A percentile compares a stretch with the other conserved stretches of the same genome.
Conservation (phyloP, 2,329 filamentous ascomycete genomes). For the Sporothrix euskadiensis region DNA sequence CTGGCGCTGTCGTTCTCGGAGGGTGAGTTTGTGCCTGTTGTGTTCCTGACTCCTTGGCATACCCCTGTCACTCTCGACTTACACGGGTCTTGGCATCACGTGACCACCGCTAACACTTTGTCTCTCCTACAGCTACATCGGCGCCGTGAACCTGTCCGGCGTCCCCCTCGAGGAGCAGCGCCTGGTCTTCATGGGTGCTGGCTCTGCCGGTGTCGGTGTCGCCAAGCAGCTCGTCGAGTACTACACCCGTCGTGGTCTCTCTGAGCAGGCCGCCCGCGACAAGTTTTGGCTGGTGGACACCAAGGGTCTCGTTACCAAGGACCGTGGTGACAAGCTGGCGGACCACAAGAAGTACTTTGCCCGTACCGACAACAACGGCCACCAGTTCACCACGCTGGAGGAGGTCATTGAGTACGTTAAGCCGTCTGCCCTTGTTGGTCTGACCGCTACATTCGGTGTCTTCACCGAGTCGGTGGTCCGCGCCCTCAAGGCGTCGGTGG, state of each 20-base stretch:
- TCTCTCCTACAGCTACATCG: conserved; percentile 55
- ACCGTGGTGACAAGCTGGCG: conserved; percentile 90
- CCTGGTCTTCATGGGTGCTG: conserved; percentile 93
- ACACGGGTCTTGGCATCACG: conserved; percentile 30
- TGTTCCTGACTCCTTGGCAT: background rate
- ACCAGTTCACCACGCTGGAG: conserved; percentile 76
- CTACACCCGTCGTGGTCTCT: conserved; percentile 89
- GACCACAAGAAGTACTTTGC: conserved; percentile 81
- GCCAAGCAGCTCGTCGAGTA: conserved; percentile 97
- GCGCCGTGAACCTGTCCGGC: conserved; percentile 78
- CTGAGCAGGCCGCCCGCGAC: conserved; percentile 79
- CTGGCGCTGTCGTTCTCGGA: conserved; percentile 88
- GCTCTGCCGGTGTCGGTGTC: conserved; percentile 93
- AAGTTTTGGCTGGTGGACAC: conserved; percentile 99
- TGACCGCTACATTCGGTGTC: conserved; percentile 90
- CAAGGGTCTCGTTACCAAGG: conserved; percentile 88
- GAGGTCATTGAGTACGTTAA: conserved; percentile 94
- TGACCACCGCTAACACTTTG: conserved; percentile 44
- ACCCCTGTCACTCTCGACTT: conserved; percentile 22
- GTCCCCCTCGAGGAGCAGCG: conserved; percentile 86
- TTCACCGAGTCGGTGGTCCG: conserved; percentile 87
- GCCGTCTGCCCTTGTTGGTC: conserved; percentile 89
- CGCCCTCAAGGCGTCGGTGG: conserved; percentile 64
- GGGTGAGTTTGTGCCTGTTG: conserved; percentile 54
- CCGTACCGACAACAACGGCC: conserved; percentile 62